Evolutionary conservation across 2,329 filamentous ascomycete species (phyloP), one percentile per base, ranked within the genome.

Genomic region (Aspergillus ruber): DNA sequence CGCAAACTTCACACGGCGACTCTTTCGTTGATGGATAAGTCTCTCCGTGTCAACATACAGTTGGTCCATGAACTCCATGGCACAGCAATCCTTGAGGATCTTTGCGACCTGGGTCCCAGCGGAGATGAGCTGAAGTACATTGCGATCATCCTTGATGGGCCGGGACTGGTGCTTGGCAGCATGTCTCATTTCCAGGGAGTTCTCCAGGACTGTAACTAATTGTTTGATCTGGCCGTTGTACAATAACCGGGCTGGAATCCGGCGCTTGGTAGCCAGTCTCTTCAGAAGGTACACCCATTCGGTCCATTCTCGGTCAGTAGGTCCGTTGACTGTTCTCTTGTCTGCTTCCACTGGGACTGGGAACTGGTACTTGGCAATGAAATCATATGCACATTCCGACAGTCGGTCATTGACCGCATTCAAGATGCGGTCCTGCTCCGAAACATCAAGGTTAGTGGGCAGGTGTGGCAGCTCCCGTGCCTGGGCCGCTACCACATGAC

Each of bases 141-240:
- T 91, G 58, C 88, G 80, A 70, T 94, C 88, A 73, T 94, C 88
- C 74, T 91, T 93, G 55, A 90, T 77, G 17, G 87, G 86, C 51
- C 88, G 81, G 55, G 83, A 86, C 69, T 90, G 86, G 70, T 90
- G 85, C 68, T 89, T 90, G 43, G 87, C 85, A 50, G 86, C 86
- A 67, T 91, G 87, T 53, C 88, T 79, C 86, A 90, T 90, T 73
- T 91, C 88, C 61, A 94, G 74, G 42, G 86, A 90, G 69, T 93
- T 94, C 64, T 94, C 88, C 59, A 94, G 72, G 25, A 93, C 86
- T 38, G 88, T 93, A 55, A 93, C 86, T 68, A 94, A 83, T 68
- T 93, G 88, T 72, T 91, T 93, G 71, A 94, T 94, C 71, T 94
- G 88, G 50, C 87, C 86, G 65, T 93, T 88, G 74, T 91, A 93